phyloP scores from a whole-genome alignment of 2,329 filamentous ascomycete species.

The Fusarium lateritium region DNA sequence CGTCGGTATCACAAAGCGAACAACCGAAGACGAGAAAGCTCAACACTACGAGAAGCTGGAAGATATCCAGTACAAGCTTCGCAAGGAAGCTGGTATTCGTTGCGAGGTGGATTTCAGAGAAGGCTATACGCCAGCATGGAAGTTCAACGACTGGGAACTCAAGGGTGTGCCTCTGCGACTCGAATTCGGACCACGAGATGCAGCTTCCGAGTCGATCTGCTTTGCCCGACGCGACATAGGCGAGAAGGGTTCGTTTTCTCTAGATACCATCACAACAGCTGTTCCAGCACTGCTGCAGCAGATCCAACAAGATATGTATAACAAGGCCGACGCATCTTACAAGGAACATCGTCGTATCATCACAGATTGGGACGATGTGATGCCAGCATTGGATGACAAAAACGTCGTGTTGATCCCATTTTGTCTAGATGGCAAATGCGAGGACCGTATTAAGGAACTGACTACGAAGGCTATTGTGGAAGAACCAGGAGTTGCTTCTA shows the following conservation, averaged over 20 bases:
- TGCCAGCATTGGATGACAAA: slow-evolving; percentile 90
- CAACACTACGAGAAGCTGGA: slow-evolving; percentile 83
- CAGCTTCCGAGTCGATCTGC: slow-evolving; percentile 86
- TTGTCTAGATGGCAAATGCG: slow-evolving; percentile 85
- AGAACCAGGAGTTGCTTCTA: slow-evolving; percentile 49
- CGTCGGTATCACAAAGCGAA: slow-evolving; percentile 93
- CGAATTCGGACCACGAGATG: slow-evolving; percentile 96
- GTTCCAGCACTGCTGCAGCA: slow-evolving; percentile 87
- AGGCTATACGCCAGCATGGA: slow-evolving; percentile 94
- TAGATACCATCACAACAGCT: slow-evolving; percentile 79
- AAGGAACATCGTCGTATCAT: slow-evolving; percentile 84
- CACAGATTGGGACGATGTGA: slow-evolving; percentile 91
- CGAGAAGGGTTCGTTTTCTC: slow-evolving; percentile 84
- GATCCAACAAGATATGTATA: slow-evolving; percentile 88
- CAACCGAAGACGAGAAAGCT: slow-evolving; percentile 81
- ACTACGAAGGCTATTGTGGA: slow-evolving; percentile 71
- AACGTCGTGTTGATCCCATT: slow-evolving; percentile 94
- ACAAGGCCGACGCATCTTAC: slow-evolving; percentile 83
- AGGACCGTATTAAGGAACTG: slow-evolving; percentile 94
- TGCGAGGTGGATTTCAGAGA: slow-evolving; percentile 88
- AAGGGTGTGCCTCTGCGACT: slow-evolving; percentile 94
- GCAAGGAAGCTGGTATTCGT: slow-evolving; percentile 79
- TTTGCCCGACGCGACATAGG: slow-evolving; percentile 91
- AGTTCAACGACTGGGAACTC: slow-evolving; percentile 99
- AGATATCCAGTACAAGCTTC: slow-evolving; percentile 75